These are phyloP conservation scores for Chenopodium album DNA, from an alignment of 148 eudicot species.

Conservation along the genomic window DNA sequence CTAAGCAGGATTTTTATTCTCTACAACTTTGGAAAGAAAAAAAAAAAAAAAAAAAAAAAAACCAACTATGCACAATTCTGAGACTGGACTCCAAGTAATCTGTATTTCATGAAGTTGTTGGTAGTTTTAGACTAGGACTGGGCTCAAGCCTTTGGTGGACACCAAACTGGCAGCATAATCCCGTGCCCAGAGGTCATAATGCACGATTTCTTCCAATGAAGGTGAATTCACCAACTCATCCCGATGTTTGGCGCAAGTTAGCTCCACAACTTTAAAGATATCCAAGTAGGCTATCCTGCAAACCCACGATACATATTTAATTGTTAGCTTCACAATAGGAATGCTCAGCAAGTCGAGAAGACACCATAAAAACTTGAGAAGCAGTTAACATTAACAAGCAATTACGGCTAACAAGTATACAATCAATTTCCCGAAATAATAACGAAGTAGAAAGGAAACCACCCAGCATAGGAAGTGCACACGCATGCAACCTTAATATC, in stretches of 20 bases:
- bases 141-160: constrained; percentile 48
- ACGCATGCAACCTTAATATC: background rate
- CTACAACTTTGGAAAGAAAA: background rate
- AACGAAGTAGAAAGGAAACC: background rate
- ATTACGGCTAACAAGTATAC: background rate
- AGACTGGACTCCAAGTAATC: background rate
- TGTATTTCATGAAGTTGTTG: background rate
- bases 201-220: constrained; percentile 85
- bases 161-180: constrained; percentile 73
- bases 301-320: background rate
- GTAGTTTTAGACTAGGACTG: constrained; percentile 54
- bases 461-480: background rate
- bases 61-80: background rate
- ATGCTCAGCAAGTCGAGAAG: background rate
- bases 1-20: background rate
- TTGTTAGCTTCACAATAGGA: background rate
- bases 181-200: constrained; percentile 94
- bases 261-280: constrained; percentile 90
- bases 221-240: constrained; percentile 70
- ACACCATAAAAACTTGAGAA: background rate
- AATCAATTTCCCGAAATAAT: background rate
- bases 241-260: constrained; percentile 80
- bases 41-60: background rate
- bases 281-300: constrained; percentile 90
- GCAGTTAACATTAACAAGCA: background rate